These are phyloP conservation scores for Pichia gijzeniarum DNA, from an alignment of 805 yeast genomes.

Conservation along the genomic window DNA sequence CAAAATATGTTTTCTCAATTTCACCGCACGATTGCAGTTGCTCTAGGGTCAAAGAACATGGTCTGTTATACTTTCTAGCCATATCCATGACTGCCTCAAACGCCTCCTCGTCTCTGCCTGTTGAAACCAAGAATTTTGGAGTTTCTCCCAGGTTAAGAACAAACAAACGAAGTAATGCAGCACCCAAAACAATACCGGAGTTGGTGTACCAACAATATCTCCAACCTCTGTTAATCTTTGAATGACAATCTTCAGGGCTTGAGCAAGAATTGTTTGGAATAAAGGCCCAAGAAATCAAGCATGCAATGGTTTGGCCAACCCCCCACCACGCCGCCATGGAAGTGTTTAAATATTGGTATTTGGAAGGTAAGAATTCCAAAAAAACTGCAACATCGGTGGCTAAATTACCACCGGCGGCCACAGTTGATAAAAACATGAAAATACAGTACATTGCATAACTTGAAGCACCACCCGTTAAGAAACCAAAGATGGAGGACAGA, in stretches of 20 bases:
- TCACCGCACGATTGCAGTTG: constrained; percentile 41
- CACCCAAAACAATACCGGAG: constrained; percentile 45
- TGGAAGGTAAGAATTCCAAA: constrained; percentile 46
- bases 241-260: constrained; percentile 36
- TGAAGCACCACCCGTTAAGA: constrained; percentile 47
- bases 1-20: constrained; percentile 24
- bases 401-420: constrained; percentile 51
- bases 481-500: constrained; percentile 42
- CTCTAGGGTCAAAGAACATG: constrained; percentile 38
- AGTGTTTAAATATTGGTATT: constrained; percentile 45
- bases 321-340: constrained; percentile 58
- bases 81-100: constrained; percentile 35
- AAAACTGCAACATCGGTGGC: constrained; percentile 49
- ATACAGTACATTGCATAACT: constrained; percentile 44
- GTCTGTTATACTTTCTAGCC: constrained; percentile 40
- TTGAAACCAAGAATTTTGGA: constrained; percentile 47
- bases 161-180: constrained; percentile 43
- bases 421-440: constrained; percentile 38
- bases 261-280: constrained; percentile 45
- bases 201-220: constrained; percentile 49
- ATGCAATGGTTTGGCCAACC: constrained; percentile 50
- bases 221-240: constrained; percentile 52
- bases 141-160: constrained; percentile 43
- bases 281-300: constrained; percentile 49
- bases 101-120: constrained; percentile 46